A percentile compares a stretch with the other conserved stretches of the same genome.
Evolutionary conservation across 257 asterid species (phyloP).

Genomic region (Salvia miltiorrhiza): DNA sequence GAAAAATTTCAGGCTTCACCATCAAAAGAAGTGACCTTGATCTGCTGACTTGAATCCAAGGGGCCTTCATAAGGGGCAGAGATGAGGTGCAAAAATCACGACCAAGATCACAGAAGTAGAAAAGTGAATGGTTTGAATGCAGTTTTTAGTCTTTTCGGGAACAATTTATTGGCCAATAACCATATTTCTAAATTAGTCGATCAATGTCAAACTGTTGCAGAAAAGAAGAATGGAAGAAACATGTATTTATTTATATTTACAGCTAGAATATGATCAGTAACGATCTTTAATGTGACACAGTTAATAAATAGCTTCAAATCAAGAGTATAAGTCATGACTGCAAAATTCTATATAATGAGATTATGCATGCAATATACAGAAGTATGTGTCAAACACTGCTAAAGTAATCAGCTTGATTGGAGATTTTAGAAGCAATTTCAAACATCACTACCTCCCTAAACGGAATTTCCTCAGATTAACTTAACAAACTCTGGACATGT

Average conservation of each 20-base stretch:
- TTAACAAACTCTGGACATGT: neutral
- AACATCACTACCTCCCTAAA: neutral
- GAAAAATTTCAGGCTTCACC: constrained; percentile 80
- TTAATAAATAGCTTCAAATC: neutral
- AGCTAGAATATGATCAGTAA: neutral
- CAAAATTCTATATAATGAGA: neutral
- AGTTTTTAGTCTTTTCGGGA: neutral
- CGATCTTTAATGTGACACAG: too few species aligned
- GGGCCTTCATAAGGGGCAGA: constrained; percentile 55
- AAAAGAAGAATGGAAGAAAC: neutral
- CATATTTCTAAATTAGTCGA: neutral
- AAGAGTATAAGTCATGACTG: neutral
- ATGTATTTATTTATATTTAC: neutral
- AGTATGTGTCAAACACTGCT: too few species aligned
- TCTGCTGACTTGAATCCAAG: constrained; percentile 97
- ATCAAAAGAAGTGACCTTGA: constrained; percentile 77
- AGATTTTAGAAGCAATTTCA: neutral
- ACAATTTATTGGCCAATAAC: neutral
- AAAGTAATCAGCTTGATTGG: neutral
- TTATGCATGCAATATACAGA: neutral
- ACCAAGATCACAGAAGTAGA: constrained; percentile 8
- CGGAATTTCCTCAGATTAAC: neutral
- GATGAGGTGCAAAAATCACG: constrained; percentile 1
- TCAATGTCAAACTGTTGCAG: neutral
- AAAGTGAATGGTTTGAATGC: neutral